These are phyloP conservation scores for Solanum okadae DNA, from an alignment of 257 asterid species.

Conservation along the genomic window DNA sequence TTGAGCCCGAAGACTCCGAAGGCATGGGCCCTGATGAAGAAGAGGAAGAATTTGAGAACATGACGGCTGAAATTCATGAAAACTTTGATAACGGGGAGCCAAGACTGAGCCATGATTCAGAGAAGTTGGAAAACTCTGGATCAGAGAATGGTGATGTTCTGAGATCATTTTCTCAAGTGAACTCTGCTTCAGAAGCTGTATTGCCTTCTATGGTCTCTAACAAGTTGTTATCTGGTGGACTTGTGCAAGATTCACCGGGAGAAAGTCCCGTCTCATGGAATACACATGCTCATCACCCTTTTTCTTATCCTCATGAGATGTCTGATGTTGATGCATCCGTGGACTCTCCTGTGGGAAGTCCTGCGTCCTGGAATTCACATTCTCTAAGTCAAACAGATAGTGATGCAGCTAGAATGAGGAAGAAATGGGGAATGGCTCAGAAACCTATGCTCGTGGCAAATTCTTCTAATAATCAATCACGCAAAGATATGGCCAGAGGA, in stretches of 20 bases:
- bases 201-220: conserved; percentile 32
- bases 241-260: conserved; percentile 56
- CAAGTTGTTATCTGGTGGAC: conserved; percentile 21
- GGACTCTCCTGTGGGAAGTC: conserved; percentile 75
- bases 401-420: conserved; percentile 81
- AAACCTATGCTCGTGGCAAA: conserved; percentile 49
- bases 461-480: conserved; percentile 44
- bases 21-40: conserved; percentile 35
- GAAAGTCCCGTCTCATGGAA: conserved; percentile 35
- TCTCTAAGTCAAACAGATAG: conserved; percentile 54
- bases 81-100: conserved; percentile 10
- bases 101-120: conserved; percentile 19
- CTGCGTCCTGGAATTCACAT: conserved; percentile 73
- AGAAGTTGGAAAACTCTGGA: conserved; percentile 35
- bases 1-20: conserved; percentile 39
- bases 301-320: conserved; percentile 59
- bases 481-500: conserved; percentile 73
- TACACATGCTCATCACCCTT: conserved; percentile 42
- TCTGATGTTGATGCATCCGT: conserved; percentile 69
- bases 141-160: conserved; percentile 47
- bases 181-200: conserved; percentile 46
- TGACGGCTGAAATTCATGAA: background rate
- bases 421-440: conserved; percentile 82
- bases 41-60: conserved; percentile 46
- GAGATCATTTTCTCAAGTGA: conserved; percentile 40